Evolutionary conservation across 164 flowering plant genomes (phyloP), one percentile per base, ranked within the genome.

Genomic region (Tinospora cordifolia): DNA sequence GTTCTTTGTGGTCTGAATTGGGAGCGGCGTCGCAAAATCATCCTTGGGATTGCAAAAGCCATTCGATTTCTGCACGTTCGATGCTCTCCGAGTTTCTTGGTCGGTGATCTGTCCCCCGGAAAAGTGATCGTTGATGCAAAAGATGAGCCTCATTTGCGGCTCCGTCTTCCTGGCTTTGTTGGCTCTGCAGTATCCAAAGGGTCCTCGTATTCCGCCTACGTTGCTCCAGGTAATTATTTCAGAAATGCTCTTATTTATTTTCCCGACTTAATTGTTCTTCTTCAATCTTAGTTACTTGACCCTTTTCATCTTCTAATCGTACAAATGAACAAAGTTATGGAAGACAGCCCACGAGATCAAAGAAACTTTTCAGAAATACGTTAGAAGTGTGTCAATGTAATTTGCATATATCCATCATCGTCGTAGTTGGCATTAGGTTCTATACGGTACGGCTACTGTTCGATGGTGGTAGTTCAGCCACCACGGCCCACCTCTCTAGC

Each of bases 211-310:
- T 85, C 91, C 0, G 78, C 80, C 75, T 83, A 85, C 76, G 74
- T 76, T 49, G 87, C 89, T 25, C 89, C 90, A 79, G 94, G 94
- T 89, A 54, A 34, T 15, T 51, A n/a, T n/a, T n/a, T n/a, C n/a
- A n/a, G n/a, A n/a, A n/a, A n/a, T n/a, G n/a, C n/a, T n/a, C n/a
- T n/a, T n/a, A n/a, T n/a, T n/a, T n/a, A n/a, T n/a, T n/a, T 71
- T 13, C 39, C 74, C 25, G 24, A 59, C 19, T 65, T 73, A 67
- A 36, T 34, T 58, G 26, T 62, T n/a, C n/a, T n/a, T n/a, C 49
- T 17, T 54, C 1, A 9, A 17, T 7, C n/a, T n/a, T n/a, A n/a
- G n/a, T n/a, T n/a, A n/a, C n/a, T n/a, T n/a, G n/a, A n/a, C n/a
- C n/a, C n/a, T n/a, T 3, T 12, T 41, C 4, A 12, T 8, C 9